phyloP scores from a whole-genome alignment of 1,284 basidiomycete genomes.

The Singerocomus rubriflavus region DNA sequence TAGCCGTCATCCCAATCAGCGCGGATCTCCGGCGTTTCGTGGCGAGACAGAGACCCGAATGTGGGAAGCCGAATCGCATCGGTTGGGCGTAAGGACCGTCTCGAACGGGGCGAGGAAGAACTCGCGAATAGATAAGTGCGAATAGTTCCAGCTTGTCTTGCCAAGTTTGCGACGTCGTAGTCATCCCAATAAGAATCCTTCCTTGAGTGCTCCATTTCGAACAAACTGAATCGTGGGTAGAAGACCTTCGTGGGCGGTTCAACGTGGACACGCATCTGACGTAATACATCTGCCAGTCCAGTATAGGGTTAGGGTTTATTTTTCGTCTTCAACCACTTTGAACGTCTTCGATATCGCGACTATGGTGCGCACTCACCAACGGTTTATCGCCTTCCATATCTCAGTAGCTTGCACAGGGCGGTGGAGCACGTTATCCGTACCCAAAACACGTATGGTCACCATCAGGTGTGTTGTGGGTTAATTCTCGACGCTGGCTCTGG shows the following conservation, averaged over 20 bases:
- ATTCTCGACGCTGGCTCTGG: not conserved
- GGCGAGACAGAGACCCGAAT: constrained; percentile 2
- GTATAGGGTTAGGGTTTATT: constrained; percentile 15
- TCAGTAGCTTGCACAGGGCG: constrained; percentile 43
- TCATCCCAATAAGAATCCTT: constrained; percentile 16
- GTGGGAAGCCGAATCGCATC: constrained; percentile 2
- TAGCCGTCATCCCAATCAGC: constrained; percentile 9
- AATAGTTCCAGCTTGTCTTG: not conserved
- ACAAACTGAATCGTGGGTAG: no score
- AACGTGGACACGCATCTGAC: no score
- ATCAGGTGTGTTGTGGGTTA: constrained; percentile 42
- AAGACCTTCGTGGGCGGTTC: no score
- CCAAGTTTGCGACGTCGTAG: not conserved
- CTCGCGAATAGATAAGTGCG: not conserved
- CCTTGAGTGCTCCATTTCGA: not conserved
- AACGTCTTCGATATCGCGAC: not conserved
- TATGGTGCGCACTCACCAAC: constrained; percentile 14
- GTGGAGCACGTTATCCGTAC: constrained; percentile 65
- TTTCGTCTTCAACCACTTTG: constrained; percentile 4
- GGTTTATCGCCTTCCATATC: not conserved
- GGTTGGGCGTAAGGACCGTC: not conserved
- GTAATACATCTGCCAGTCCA: not conserved
- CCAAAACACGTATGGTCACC: constrained; percentile 73
- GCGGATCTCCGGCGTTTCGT: constrained; percentile 1
- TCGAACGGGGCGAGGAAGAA: not conserved